Evolutionary conservation across 257 asterid genomes (phyloP).

Genomic region (Nicotiana paniculata): DNA sequence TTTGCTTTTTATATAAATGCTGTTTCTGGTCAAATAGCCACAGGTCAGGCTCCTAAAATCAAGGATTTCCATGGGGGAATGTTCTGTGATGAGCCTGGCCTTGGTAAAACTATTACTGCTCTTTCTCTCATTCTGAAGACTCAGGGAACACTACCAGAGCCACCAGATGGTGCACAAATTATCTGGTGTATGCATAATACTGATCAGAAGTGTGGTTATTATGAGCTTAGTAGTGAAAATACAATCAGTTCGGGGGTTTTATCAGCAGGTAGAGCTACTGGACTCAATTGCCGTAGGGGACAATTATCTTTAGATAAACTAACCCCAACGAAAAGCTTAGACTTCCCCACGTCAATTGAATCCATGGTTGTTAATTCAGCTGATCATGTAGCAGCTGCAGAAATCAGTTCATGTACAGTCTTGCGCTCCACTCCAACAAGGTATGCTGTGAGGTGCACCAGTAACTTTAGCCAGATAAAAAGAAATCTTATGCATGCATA

Average conservation of each 20-base stretch:
- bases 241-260: constrained; percentile 24
- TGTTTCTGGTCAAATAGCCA: constrained; percentile 70
- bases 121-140: constrained; percentile 82
- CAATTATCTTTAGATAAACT: constrained; percentile 49
- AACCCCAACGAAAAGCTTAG: constrained; percentile 32
- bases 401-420: constrained; percentile 27
- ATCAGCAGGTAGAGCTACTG: constrained; percentile 26
- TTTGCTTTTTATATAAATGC: constrained; percentile 52
- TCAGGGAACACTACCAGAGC: constrained; percentile 74
- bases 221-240: constrained; percentile 51
- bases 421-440: constrained; percentile 27
- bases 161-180: constrained; percentile 60
- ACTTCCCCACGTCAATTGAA: constrained; percentile 25
- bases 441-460: constrained; percentile 20
- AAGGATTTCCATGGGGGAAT: constrained; percentile 88
- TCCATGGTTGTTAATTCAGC: constrained; percentile 19
- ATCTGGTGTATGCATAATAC: constrained; percentile 75
- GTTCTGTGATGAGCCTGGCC: constrained; percentile 99
- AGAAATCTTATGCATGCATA: constrained; percentile 61
- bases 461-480: constrained; percentile 33
- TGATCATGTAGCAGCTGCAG: constrained; percentile 31
- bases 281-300: constrained; percentile 64
- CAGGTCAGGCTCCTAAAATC: constrained; percentile 46
- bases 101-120: constrained; percentile 95
- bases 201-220: constrained; percentile 71